A percentile compares a stretch with the other conserved stretches of the same genome.
These are phyloP conservation scores for Blastocystis sp. DNA, from an alignment of 352 stramenopile genomes.

Conservation along the genomic window DNA sequence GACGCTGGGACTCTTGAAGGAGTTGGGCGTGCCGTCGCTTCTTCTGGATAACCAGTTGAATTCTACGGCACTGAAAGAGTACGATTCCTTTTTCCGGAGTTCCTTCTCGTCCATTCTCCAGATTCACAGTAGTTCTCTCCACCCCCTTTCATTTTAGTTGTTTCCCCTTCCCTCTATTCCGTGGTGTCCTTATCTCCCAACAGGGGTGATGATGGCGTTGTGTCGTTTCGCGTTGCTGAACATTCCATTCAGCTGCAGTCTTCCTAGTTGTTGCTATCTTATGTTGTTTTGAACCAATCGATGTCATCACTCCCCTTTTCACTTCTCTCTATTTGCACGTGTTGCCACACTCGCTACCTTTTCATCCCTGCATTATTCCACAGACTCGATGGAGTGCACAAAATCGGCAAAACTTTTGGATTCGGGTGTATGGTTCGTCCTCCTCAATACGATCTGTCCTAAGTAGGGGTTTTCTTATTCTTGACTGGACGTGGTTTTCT, in stretches of 20 bases:
- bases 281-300: no score
- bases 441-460: not conserved
- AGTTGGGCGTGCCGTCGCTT: not conserved
- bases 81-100: not conserved
- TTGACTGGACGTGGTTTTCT: no score
- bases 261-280: no score
- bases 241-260: no score
- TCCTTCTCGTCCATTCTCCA: not conserved
- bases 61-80: not conserved
- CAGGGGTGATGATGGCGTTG: no score
- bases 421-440: no score
- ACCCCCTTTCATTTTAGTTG: not conserved
- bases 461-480: not conserved
- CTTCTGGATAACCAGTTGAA: not conserved
- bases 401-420: not conserved
- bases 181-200: not conserved
- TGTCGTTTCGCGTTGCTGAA: no score
- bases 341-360: not conserved
- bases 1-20: not conserved
- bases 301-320: no score
- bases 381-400: not conserved
- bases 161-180: not conserved
- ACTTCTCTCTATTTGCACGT: no score
- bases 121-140: not conserved
- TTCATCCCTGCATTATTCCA: slow-evolving; percentile 13